These are phyloP conservation scores for Maudiozyma serrabonitensis DNA, from an alignment of 805 yeast genomes.

Conservation along the genomic window DNA sequence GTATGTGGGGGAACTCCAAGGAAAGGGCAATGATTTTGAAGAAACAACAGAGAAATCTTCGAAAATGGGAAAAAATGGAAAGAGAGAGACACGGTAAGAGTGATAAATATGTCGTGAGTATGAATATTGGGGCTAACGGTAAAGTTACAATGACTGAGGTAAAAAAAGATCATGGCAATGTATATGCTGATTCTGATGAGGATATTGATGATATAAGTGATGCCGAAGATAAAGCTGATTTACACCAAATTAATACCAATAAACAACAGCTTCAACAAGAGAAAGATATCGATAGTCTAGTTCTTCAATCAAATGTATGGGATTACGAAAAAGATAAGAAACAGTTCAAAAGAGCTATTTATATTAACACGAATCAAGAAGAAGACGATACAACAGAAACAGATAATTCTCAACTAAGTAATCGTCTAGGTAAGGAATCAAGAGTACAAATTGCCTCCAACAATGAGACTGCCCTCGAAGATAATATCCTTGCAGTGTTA, in stretches of 20 bases:
- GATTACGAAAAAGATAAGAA: constrained; percentile 46
- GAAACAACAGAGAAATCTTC: constrained; percentile 66
- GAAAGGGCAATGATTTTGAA: constrained; percentile 84
- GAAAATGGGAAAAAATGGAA: constrained; percentile 53
- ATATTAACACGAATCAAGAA: constrained; percentile 17
- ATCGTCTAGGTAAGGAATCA: background rate
- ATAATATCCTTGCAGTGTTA: constrained; percentile 22
- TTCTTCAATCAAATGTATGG: constrained; percentile 40
- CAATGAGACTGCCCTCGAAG: constrained; percentile 19
- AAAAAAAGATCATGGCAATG: constrained; percentile 15
- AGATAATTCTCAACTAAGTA: background rate
- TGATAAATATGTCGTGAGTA: constrained; percentile 54
- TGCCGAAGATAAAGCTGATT: constrained; percentile 28
- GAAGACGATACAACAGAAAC: background rate
- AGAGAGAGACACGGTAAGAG: constrained; percentile 62
- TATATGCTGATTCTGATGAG: constrained; percentile 24
- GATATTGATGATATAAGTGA: constrained; percentile 30
- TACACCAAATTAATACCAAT: constrained; percentile 20
- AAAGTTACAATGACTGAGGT: constrained; percentile 58
- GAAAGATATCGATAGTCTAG: constrained; percentile 10
- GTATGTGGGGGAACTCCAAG: constrained; percentile 72
- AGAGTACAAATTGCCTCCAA: constrained; percentile 20
- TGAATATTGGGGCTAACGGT: constrained; percentile 67
- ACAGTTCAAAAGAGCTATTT: constrained; percentile 48
- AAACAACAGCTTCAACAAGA: constrained; percentile 16